Percentiles rank a stretch among this genome's conserved stretches.
Evolutionary conservation across 345 rosid species (phyloP).

Genomic region (Syzygium oleosum): DNA sequence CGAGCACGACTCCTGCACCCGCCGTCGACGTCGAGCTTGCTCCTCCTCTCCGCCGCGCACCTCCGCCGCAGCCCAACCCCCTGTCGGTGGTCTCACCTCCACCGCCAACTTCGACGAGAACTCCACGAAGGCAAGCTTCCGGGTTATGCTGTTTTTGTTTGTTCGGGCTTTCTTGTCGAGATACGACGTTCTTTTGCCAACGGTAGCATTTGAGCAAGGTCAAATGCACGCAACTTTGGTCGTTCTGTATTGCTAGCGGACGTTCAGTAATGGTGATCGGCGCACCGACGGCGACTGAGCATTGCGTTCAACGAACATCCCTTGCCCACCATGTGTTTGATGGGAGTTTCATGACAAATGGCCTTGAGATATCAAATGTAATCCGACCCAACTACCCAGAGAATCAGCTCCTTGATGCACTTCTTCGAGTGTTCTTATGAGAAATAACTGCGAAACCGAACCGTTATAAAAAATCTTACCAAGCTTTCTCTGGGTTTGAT

Average conservation of each 20-base stretch:
- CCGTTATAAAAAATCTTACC: neutral
- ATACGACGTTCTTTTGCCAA: neutral
- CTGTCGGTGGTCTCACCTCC: neutral
- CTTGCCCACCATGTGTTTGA: neutral
- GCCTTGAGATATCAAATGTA: neutral
- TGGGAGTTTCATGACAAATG: neutral
- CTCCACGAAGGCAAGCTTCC: neutral
- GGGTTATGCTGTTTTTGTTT: neutral
- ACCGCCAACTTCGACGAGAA: neutral
- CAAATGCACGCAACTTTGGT: neutral
- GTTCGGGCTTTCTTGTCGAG: neutral
- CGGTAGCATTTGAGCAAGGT: neutral
- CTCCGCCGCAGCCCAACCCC: neutral
- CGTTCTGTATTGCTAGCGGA: neutral
- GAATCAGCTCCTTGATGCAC: neutral
- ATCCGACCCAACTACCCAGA: neutral
- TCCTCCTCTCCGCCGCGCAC: neutral
- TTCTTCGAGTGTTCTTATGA: neutral
- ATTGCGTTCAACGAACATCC: neutral
- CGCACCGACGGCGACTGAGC: neutral
- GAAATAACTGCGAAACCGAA: neutral
- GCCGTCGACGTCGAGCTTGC: neutral
- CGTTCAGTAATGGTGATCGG: neutral
- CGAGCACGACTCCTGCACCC: neutral
- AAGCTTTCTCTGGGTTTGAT: neutral